These are phyloP conservation scores for Amborella trichopoda DNA, from an alignment of 164 flowering plant species.

Conservation along the genomic window DNA sequence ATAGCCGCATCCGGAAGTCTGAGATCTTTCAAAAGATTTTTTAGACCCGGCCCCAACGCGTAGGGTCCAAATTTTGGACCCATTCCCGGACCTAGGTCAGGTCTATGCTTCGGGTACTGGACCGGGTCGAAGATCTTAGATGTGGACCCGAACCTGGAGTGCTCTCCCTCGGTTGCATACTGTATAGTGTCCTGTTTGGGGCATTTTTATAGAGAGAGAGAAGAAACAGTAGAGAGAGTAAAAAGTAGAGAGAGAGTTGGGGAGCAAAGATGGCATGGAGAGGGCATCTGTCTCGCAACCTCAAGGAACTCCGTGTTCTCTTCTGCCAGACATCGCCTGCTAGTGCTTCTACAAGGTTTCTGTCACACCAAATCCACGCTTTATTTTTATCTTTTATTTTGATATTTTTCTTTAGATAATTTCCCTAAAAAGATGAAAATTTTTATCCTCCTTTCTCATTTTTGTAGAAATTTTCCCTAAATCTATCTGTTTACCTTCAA, in stretches of 20 bases:
- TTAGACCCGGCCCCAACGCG: too few species aligned
- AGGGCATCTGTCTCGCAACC: constrained; percentile 13
- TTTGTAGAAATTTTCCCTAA: background rate
- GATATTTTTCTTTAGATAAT: background rate
- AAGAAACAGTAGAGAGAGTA: background rate
- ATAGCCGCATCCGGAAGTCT: too few species aligned
- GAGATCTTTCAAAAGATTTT: too few species aligned
- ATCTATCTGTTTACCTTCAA: background rate
- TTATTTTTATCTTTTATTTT: background rate
- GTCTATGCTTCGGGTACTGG: too few species aligned
- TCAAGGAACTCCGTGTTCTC: constrained; percentile 70
- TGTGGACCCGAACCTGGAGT: too few species aligned
- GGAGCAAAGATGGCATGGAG: constrained; percentile 8
- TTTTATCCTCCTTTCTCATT: background rate
- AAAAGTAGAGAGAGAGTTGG: background rate
- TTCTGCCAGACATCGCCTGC: constrained; percentile 73
- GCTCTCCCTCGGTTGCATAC: too few species aligned
- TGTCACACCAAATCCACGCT: background rate
- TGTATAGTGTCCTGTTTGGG: too few species aligned
- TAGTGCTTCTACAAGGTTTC: constrained; percentile 55
- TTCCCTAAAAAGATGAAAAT: background rate
- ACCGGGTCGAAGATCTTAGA: too few species aligned
- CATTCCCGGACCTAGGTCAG: too few species aligned
- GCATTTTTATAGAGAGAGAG: constrained; percentile 1
- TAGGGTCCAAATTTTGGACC: too few species aligned